Conservation (phyloP, 2,329 filamentous ascomycete species). For the Neonectria punicea region DNA sequence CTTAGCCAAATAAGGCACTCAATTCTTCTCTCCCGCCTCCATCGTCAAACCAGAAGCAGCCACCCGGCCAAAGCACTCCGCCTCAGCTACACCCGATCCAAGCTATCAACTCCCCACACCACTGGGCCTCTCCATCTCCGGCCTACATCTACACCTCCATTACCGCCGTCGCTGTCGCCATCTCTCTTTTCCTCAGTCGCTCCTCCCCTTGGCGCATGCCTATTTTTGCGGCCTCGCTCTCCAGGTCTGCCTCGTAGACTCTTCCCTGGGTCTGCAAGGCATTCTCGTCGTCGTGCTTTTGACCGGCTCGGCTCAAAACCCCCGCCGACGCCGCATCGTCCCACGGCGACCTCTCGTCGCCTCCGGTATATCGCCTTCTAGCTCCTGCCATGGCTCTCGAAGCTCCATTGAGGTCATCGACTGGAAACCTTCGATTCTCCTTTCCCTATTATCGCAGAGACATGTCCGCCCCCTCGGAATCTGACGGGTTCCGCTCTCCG, state of each 20-base stretch:
- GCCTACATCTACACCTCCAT: neutral
- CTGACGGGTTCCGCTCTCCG: constrained; percentile 58
- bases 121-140: neutral
- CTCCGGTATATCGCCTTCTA: constrained; percentile 20
- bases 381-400: constrained; percentile 50
- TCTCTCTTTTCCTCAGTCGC: neutral
- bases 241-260: constrained; percentile 5
- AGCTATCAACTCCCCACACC: constrained; percentile 10
- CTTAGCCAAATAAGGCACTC: constrained; percentile 6
- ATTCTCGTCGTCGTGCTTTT: constrained; percentile 36
- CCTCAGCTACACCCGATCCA: constrained; percentile 6
- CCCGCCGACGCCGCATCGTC: constrained; percentile 22
- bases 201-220: neutral
- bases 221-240: constrained; percentile 1
- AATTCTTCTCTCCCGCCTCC: constrained; percentile 2
- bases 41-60: constrained; percentile 1
- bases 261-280: constrained; percentile 36
- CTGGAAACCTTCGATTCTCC: constrained; percentile 57
- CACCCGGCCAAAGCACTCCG: neutral
- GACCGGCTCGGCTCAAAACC: constrained; percentile 25
- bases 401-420: constrained; percentile 71
- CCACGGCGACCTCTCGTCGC: constrained; percentile 27
- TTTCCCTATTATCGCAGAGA: constrained; percentile 59
- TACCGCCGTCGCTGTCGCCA: neutral
- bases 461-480: constrained; percentile 66